Percentiles rank a stretch among this genome's conserved stretches.
Evolutionary conservation across 2,329 filamentous ascomycete genomes (phyloP).

Genomic region (Nemania sp.): DNA sequence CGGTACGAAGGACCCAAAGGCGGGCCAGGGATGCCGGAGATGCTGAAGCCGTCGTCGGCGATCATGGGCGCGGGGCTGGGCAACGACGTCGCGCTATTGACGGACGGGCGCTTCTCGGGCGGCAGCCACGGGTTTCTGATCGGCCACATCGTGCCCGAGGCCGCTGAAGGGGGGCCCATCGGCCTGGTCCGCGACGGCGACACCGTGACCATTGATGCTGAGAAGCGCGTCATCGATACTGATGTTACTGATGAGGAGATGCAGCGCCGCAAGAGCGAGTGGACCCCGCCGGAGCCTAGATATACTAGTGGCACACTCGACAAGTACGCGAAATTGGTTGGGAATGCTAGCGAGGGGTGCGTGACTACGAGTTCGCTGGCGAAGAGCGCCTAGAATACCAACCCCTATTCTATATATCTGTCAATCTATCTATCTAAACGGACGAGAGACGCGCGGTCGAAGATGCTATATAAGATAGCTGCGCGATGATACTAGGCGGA

Average conservation of each 20-base stretch:
- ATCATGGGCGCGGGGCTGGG: slow-evolving; percentile 89
- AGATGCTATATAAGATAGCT: too few relatives aligned
- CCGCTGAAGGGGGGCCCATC: slow-evolving; percentile 82
- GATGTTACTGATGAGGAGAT: slow-evolving; percentile 69
- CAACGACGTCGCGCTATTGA: slow-evolving; percentile 73
- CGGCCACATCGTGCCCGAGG: slow-evolving; percentile 85
- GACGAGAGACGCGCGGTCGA: neutral
- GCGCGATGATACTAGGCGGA: slow-evolving; percentile 16
- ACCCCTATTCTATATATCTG: neutral
- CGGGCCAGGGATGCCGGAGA: slow-evolving; percentile 92
- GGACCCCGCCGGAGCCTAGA: slow-evolving; percentile 63
- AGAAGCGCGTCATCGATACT: slow-evolving; percentile 69
- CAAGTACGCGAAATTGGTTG: slow-evolving; percentile 68
- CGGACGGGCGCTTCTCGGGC: slow-evolving; percentile 76
- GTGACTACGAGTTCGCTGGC: slow-evolving; percentile 47
- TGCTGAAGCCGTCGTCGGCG: slow-evolving; percentile 88
- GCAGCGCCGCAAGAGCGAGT: slow-evolving; percentile 57
- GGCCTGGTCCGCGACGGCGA: slow-evolving; percentile 82
- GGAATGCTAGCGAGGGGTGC: slow-evolving; percentile 61
- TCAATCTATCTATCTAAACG: neutral
- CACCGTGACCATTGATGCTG: slow-evolving; percentile 78
- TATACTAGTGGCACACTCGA: slow-evolving; percentile 67
- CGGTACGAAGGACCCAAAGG: slow-evolving; percentile 94
- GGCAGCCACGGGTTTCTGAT: slow-evolving; percentile 87
- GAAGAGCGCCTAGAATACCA: neutral